Conservation (phyloP, 2,329 filamentous ascomycete genomes). For the Chrysoporthe puriensis region DNA sequence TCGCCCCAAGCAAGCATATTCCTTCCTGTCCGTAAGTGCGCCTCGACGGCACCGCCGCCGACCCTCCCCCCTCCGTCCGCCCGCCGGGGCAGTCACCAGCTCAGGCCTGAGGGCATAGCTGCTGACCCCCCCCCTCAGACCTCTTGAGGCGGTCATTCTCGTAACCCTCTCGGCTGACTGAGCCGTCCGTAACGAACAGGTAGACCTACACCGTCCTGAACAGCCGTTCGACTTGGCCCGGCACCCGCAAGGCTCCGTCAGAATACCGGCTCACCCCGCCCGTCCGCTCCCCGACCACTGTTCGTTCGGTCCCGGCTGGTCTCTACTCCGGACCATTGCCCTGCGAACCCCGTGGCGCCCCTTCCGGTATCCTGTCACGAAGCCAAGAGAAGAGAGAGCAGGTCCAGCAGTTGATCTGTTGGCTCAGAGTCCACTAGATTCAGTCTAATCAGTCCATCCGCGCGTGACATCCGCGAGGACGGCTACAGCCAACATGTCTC, state of each 20-base stretch:
- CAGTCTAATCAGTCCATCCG: neutral
- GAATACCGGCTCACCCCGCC: neutral
- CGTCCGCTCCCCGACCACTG: neutral
- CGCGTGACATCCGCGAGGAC: neutral
- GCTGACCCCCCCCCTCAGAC: neutral
- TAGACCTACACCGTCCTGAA: neutral
- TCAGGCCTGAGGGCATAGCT: neutral
- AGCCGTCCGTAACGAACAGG: neutral
- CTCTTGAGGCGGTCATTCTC: neutral
- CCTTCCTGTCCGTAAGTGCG: constrained; percentile 2
- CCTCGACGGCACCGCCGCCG: constrained; percentile 8
- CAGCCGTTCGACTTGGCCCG: neutral
- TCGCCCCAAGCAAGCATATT: constrained; percentile 11
- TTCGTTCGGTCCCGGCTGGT: constrained; percentile 19
- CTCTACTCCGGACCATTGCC: constrained; percentile 12
- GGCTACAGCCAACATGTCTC: constrained; percentile 52
- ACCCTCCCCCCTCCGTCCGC: neutral
- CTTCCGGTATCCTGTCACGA: constrained; percentile 8
- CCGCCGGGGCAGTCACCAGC: neutral
- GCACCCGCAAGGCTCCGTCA: neutral
- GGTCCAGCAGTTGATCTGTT: constrained; percentile 16
- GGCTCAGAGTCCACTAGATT: neutral
- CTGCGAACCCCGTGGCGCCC: constrained; percentile 8
- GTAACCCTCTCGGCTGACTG: neutral
- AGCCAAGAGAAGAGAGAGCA: neutral